These are phyloP conservation scores for Daldinia grandis DNA, from an alignment of 495 filamentous ascomycete species.

Conservation along the genomic window DNA sequence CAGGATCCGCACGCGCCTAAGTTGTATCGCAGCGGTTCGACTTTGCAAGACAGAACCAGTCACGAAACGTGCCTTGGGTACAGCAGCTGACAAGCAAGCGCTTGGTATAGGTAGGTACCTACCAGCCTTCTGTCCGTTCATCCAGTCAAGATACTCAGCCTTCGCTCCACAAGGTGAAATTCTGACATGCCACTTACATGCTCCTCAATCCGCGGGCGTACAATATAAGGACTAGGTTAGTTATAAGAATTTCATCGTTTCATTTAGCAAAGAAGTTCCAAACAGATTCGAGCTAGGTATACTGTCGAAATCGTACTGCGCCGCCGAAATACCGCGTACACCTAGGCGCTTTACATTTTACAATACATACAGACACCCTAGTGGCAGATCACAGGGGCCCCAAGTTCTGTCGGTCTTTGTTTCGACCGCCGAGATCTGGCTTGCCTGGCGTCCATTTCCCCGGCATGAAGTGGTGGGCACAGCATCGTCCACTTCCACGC, in stretches of 20 bases:
- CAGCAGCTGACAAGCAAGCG: slow-evolving; percentile 18
- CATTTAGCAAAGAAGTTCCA: slow-evolving; percentile 1
- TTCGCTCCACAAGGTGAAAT: background rate
- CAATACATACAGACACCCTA: slow-evolving; percentile 8
- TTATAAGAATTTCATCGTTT: background rate
- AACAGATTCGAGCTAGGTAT: slow-evolving; percentile 7
- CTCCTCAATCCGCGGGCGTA: background rate
- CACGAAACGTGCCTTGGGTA: slow-evolving; percentile 24
- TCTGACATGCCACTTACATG: background rate
- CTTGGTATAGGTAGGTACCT: slow-evolving; percentile 19
- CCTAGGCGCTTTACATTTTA: slow-evolving; percentile 13
- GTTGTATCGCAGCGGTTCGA: slow-evolving; percentile 34
- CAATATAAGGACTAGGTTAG: background rate
- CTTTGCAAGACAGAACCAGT: slow-evolving; percentile 17
- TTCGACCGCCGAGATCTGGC: slow-evolving; percentile 26
- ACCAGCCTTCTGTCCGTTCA: slow-evolving; percentile 13
- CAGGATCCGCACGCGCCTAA: slow-evolving; percentile 30
- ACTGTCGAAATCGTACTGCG: slow-evolving; percentile 9
- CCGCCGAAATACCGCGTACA: slow-evolving; percentile 23
- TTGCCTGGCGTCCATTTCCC: slow-evolving; percentile 21
- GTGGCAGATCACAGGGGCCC: slow-evolving; percentile 36
- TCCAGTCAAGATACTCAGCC: slow-evolving; percentile 6
- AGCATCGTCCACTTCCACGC: slow-evolving; percentile 19
- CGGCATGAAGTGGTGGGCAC: slow-evolving; percentile 14
- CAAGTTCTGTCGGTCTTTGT: slow-evolving; percentile 17